Evolutionary conservation across 768 basidiomycete species (phyloP).

Genomic region (Boletellus emodensis): DNA sequence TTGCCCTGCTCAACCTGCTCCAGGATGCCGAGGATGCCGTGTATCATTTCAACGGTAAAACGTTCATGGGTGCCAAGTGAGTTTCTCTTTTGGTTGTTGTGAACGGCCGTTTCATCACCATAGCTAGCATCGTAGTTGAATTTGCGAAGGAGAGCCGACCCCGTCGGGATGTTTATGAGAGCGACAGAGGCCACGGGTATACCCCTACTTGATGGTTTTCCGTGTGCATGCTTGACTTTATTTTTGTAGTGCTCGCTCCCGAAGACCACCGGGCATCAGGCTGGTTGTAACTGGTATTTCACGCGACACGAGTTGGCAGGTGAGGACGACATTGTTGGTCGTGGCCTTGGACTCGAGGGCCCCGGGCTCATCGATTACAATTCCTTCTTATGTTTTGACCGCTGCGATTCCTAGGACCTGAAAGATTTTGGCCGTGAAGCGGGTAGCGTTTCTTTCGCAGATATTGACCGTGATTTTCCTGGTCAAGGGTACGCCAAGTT

Average conservation of each 20-base stretch:
- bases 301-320: slow-evolving; percentile 98
- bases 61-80: slow-evolving; percentile 80
- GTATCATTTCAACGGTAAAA: slow-evolving; percentile 79
- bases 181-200: slow-evolving; percentile 56
- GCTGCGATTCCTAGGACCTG: slow-evolving; percentile 68
- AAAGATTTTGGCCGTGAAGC: slow-evolving; percentile 97
- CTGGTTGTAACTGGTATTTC: slow-evolving; percentile 86
- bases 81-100: not conserved
- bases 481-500: slow-evolving; percentile 72
- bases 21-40: slow-evolving; percentile 96
- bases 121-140: slow-evolving; percentile 84
- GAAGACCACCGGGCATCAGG: slow-evolving; percentile 77
- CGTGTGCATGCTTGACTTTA: slow-evolving; percentile 11
- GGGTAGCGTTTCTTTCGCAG: slow-evolving; percentile 90
- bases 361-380: slow-evolving; percentile 16
- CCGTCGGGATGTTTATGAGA: slow-evolving; percentile 71
- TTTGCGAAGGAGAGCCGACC: slow-evolving; percentile 92
- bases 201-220: slow-evolving; percentile 1
- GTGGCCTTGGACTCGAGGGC: slow-evolving; percentile 10
- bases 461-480: slow-evolving; percentile 83
- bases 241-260: slow-evolving; percentile 54
- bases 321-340: slow-evolving; percentile 42
- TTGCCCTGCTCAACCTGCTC: slow-evolving; percentile 11
- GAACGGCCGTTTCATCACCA: not conserved
- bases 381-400: slow-evolving; percentile 15